Evolutionary conservation across 257 asterid genomes (phyloP).

Genomic region (Cordia subcordata): DNA sequence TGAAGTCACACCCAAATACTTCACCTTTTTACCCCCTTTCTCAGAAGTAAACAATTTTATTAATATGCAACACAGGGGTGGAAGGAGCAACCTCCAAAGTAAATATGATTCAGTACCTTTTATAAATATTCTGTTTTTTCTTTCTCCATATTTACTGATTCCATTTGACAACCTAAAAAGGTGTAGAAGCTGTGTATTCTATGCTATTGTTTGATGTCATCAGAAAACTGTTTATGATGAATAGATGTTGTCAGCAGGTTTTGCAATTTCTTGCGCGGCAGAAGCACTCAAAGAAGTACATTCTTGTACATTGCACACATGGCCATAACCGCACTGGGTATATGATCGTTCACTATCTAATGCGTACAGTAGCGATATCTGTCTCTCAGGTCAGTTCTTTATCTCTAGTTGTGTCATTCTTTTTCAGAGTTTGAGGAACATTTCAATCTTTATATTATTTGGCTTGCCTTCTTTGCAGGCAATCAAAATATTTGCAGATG

Average conservation of each 20-base stretch:
- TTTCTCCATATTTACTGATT: too few species aligned
- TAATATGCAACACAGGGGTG: too few species aligned
- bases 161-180: too few species aligned
- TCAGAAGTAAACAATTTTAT: too few species aligned
- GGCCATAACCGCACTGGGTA: constrained; percentile 99
- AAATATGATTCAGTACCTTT: too few species aligned
- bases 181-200: too few species aligned
- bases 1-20: too few species aligned
- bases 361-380: constrained; percentile 70
- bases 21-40: too few species aligned
- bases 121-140: too few species aligned
- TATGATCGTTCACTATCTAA: constrained; percentile 90
- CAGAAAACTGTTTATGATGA: neutral
- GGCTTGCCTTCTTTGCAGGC: constrained; percentile 47
- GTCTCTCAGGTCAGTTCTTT: constrained; percentile 48
- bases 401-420: neutral
- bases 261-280: constrained; percentile 75
- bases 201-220: neutral
- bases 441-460: neutral
- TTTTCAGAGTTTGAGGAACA: neutral
- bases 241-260: constrained; percentile 45
- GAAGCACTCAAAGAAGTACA: constrained; percentile 60
- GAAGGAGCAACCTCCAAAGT: too few species aligned
- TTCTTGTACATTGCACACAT: constrained; percentile 96
- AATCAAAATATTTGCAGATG: constrained; percentile 70